phyloP scores from a whole-genome alignment of 805 yeast genomes.

The Candida wancherniae region DNA sequence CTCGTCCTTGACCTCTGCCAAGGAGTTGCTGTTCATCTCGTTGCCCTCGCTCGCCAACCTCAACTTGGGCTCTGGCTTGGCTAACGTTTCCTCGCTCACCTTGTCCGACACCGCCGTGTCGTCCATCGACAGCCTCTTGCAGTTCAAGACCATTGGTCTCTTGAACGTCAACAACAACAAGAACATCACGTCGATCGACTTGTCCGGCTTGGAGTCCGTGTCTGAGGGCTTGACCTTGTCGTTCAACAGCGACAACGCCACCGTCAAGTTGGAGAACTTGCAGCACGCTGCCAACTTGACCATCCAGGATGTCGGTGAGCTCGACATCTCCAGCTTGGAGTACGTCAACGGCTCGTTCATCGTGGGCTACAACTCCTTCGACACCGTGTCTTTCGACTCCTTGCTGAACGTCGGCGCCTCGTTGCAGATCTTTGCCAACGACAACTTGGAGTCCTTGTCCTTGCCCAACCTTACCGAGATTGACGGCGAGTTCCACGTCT shows the following conservation, averaged over 20 bases:
- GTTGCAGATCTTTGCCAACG: slow-evolving; percentile 39
- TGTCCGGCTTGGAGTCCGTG: slow-evolving; percentile 27
- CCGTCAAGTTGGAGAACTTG: slow-evolving; percentile 30
- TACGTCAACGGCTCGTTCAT: slow-evolving; percentile 38
- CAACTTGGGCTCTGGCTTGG: slow-evolving; percentile 33
- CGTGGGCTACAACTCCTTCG: slow-evolving; percentile 38
- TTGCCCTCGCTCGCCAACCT: slow-evolving; percentile 39
- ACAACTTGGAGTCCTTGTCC: slow-evolving; percentile 31
- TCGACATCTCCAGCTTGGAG: slow-evolving; percentile 30
- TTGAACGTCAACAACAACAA: slow-evolving; percentile 42
- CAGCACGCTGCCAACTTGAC: slow-evolving; percentile 42
- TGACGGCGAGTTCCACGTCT: slow-evolving; percentile 39
- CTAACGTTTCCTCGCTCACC: slow-evolving; percentile 29
- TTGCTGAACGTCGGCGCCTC: slow-evolving; percentile 37
- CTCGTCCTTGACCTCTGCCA: slow-evolving; percentile 24
- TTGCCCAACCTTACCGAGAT: slow-evolving; percentile 28
- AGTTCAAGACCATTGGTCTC: slow-evolving; percentile 27
- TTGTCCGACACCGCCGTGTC: slow-evolving; percentile 41
- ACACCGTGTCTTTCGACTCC: slow-evolving; percentile 23
- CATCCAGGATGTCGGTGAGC: slow-evolving; percentile 34
- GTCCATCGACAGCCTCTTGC: slow-evolving; percentile 28
- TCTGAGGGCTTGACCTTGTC: slow-evolving; percentile 33
- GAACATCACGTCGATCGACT: slow-evolving; percentile 34
- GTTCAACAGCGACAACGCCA: slow-evolving; percentile 33
- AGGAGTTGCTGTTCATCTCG: slow-evolving; percentile 32